These are phyloP conservation scores for Leishmania amazonensis DNA, from an alignment of 208 protist genomes.

Conservation along the genomic window DNA sequence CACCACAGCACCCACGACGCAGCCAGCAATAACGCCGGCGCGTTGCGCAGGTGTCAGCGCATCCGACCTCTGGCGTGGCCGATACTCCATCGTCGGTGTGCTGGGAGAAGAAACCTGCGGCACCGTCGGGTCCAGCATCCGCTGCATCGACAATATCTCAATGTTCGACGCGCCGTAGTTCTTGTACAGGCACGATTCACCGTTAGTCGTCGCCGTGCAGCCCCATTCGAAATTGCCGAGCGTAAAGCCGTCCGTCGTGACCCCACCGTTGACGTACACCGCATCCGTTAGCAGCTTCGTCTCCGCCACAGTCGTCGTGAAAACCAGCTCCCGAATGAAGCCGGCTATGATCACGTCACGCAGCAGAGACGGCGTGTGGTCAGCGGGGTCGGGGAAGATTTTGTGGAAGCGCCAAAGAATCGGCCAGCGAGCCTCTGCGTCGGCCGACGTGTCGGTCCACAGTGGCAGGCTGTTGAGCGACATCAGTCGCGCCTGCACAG, in stretches of 20 bases:
- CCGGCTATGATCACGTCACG: background rate
- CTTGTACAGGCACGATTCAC: conserved; percentile 15
- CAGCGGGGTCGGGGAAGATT: background rate
- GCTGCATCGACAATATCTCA: conserved; percentile 21
- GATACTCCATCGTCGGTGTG: conserved; percentile 49
- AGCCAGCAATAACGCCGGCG: conserved; percentile 35
- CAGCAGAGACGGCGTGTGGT: background rate
- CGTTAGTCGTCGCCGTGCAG: background rate
- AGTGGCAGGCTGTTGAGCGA: conserved; percentile 46
- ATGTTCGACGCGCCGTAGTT: conserved; percentile 62
- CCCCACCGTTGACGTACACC: background rate
- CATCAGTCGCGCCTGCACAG: conserved; percentile 29
- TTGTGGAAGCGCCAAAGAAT: conserved; percentile 29
- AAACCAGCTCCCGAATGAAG: conserved; percentile 11
- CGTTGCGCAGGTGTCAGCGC: conserved; percentile 24
- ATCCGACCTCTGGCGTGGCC: background rate
- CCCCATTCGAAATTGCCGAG: conserved; percentile 6
- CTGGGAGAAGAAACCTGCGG: background rate
- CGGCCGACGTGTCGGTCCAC: conserved; percentile 34
- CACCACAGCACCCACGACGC: conserved; percentile 2
- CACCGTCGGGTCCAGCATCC: conserved; percentile 32
- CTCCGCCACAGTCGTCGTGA: conserved; percentile 15
- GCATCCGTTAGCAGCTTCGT: conserved; percentile 16
- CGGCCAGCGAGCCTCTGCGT: conserved; percentile 7
- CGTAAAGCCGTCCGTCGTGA: background rate